phyloP scores from a whole-genome alignment of 163 green algal species.

The Chlorella variabilis region DNA sequence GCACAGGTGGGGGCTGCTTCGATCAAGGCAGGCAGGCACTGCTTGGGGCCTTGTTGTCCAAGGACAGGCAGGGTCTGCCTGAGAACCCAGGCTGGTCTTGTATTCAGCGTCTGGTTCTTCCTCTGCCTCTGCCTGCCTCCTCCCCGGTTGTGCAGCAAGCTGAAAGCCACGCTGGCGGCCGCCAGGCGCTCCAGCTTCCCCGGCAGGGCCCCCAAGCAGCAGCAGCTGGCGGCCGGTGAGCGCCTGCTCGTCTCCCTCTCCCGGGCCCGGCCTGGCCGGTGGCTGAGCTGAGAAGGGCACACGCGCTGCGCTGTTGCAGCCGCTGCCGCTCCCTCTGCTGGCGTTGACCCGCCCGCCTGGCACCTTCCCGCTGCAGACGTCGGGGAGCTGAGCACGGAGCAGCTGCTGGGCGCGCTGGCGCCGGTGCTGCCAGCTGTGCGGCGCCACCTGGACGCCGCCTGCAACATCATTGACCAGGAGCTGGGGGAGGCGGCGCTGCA shows the following conservation, averaged over 20 bases:
- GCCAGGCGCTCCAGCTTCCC: neutral
- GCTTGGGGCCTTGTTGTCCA: neutral
- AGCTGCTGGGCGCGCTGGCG: slow-evolving; percentile 21
- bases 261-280: too few relatives aligned
- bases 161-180: slow-evolving; percentile 15
- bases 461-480: neutral
- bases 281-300: too few relatives aligned
- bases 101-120: too few relatives aligned
- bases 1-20: neutral
- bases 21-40: neutral
- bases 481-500: neutral
- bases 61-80: neutral
- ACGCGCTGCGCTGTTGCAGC: neutral
- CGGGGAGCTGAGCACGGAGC: neutral
- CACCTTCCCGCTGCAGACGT: neutral
- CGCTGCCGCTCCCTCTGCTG: too few relatives aligned
- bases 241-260: too few relatives aligned
- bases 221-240: neutral
- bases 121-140: neutral
- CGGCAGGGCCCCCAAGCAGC: neutral
- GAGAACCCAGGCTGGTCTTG: neutral
- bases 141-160: slow-evolving; percentile 7
- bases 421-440: slow-evolving; percentile 29
- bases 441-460: slow-evolving; percentile 29
- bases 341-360: neutral